A percentile compares a stretch with the other conserved stretches of the same genome.
Conservation (phyloP, 129 eudicot species). For the Chrysanthemum seticuspe region DNA sequence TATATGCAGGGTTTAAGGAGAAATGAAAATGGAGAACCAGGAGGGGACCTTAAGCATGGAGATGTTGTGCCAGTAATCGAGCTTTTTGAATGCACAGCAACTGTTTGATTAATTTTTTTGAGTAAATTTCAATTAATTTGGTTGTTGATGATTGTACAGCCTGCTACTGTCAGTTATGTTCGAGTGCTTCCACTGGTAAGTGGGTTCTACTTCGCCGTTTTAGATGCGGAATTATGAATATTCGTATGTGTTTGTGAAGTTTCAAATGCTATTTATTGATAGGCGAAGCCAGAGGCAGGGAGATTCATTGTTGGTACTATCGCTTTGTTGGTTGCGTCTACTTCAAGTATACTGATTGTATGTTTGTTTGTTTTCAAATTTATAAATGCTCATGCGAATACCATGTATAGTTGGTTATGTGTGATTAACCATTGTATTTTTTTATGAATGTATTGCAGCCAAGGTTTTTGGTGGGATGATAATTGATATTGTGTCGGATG, state of each 20-base stretch:
- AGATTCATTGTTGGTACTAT: constrained; percentile 38
- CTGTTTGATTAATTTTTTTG: constrained; percentile 24
- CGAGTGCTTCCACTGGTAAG: constrained; percentile 32
- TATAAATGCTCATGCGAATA: too few species aligned
- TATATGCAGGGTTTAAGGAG: constrained; percentile 42
- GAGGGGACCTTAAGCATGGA: constrained; percentile 71
- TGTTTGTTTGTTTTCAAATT: constrained; percentile 8
- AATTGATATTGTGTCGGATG: too few species aligned
- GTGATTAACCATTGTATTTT: too few species aligned
- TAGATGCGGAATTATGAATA: too few species aligned
- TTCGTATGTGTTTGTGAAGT: too few species aligned
- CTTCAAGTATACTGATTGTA: constrained; percentile 73
- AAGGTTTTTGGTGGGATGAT: too few species aligned
- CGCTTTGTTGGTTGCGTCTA: constrained; percentile 81
- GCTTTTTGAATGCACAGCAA: not conserved
- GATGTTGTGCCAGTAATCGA: constrained; percentile 67
- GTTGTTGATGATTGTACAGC: constrained; percentile 23
- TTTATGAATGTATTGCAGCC: too few species aligned
- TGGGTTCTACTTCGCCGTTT: too few species aligned
- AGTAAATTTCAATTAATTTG: constrained; percentile 12
- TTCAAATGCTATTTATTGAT: not conserved
- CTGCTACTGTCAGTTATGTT: too few species aligned
- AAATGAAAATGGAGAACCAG: constrained; percentile 46
- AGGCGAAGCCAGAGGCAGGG: too few species aligned
- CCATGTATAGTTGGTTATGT: too few species aligned